These are phyloP conservation scores for Ziziphus jujuba DNA, from an alignment of 306 rosid genomes.

Conservation along the genomic window DNA sequence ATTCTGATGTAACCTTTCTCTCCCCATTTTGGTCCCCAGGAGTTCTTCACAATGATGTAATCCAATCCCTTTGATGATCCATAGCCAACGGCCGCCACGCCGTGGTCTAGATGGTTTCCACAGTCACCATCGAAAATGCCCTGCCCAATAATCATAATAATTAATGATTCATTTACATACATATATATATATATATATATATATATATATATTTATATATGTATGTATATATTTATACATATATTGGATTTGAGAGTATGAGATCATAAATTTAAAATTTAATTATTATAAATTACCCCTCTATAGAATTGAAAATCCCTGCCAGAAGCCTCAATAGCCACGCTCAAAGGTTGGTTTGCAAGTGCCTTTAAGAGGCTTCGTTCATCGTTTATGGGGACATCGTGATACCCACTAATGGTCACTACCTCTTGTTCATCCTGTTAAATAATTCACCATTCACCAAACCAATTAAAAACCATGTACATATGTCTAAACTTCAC, in stretches of 20 bases:
- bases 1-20: slow-evolving; percentile 64
- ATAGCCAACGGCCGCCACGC: slow-evolving; percentile 76
- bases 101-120: slow-evolving; percentile 65
- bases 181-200: too few relatives aligned
- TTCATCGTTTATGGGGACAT: slow-evolving; percentile 65
- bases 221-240: too few relatives aligned
- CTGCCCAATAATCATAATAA: slow-evolving; percentile 18
- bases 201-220: too few relatives aligned
- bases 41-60: slow-evolving; percentile 58
- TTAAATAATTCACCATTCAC: neutral
- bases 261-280: neutral
- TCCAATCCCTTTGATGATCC: slow-evolving; percentile 56
- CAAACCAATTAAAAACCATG: too few relatives aligned
- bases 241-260: too few relatives aligned
- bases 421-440: slow-evolving; percentile 52
- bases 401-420: slow-evolving; percentile 58
- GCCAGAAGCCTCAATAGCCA: slow-evolving; percentile 70
- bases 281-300: slow-evolving; percentile 48
- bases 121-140: slow-evolving; percentile 69
- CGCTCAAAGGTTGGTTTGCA: slow-evolving; percentile 71
- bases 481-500: too few relatives aligned
- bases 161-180: neutral
- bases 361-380: slow-evolving; percentile 66
- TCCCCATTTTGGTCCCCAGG: slow-evolving; percentile 80
- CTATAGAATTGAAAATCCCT: slow-evolving; percentile 74